Percentiles rank a stretch among this genome's conserved stretches.
Conservation (phyloP, 202 grass and related monocot genomes). For the Setaria viridis region DNA sequence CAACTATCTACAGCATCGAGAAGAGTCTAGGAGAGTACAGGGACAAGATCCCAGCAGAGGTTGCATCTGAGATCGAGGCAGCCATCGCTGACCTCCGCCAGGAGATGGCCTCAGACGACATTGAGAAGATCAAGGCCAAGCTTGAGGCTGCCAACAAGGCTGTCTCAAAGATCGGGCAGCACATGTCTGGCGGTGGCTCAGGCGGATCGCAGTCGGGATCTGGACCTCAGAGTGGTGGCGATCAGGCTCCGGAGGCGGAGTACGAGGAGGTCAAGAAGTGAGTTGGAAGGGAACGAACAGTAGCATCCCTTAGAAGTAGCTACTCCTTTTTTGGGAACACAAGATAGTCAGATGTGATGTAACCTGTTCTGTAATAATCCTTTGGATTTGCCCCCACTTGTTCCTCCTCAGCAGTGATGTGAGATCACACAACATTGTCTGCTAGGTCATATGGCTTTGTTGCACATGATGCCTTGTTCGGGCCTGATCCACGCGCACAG, state of each 20-base stretch:
- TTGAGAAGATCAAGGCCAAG: conserved; percentile 68
- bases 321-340: conserved; percentile 6
- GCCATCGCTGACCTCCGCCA: conserved; percentile 59
- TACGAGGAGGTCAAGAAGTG: conserved; percentile 57
- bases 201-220: conserved; percentile 51
- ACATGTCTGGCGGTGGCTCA: conserved; percentile 64
- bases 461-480: background rate
- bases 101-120: conserved; percentile 63
- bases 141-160: conserved; percentile 71
- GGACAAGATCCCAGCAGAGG: conserved; percentile 65
- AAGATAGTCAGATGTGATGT: conserved; percentile 38
- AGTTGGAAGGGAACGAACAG: background rate
- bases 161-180: conserved; percentile 76
- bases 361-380: conserved; percentile 57
- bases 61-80: conserved; percentile 70
- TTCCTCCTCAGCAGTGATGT: background rate
- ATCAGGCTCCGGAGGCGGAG: conserved; percentile 63
- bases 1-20: conserved; percentile 73
- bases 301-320: conserved; percentile 24
- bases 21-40: conserved; percentile 74
- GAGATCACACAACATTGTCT: conserved; percentile 8
- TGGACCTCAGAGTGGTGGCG: conserved; percentile 52
- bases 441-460: background rate
- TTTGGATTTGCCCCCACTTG: background rate
- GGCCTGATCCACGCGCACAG: background rate